These are phyloP conservation scores for Vitis rupestris DNA, from an alignment of 164 flowering plant species.

Conservation along the genomic window DNA sequence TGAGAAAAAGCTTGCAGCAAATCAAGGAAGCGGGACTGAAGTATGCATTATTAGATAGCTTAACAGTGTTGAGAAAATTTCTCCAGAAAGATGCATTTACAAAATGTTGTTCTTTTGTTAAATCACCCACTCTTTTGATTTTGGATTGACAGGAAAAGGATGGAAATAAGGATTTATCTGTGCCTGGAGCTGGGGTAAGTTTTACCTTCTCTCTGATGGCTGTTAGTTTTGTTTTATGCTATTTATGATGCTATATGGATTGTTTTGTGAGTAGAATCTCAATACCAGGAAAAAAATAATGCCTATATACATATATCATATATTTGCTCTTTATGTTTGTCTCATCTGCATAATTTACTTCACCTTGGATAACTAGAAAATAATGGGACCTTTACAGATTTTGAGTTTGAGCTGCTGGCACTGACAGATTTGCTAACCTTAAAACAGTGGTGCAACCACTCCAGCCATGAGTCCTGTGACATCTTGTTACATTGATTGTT, in stretches of 20 bases:
- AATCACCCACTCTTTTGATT: constrained; percentile 9
- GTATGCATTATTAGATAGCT: constrained; percentile 33
- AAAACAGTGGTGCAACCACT: neutral
- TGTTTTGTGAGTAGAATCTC: neutral
- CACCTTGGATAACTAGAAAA: neutral
- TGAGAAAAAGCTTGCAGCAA: constrained; percentile 84
- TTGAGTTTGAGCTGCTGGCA: neutral
- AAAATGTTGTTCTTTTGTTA: neutral
- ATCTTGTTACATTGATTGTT: neutral
- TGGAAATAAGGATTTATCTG: constrained; percentile 62
- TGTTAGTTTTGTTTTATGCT: constrained; percentile 5
- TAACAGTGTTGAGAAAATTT: neutral
- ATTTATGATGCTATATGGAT: neutral
- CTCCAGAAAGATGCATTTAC: neutral
- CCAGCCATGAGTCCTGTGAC: neutral
- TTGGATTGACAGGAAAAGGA: constrained; percentile 57
- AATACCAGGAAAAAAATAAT: no score
- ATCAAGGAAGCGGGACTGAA: constrained; percentile 55
- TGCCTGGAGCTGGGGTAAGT: constrained; percentile 96
- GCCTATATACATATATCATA: no score
- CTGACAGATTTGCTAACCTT: neutral
- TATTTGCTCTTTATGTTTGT: neutral
- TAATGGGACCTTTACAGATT: neutral
- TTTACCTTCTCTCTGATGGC: neutral
- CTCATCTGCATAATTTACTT: neutral